Evolutionary conservation across 805 yeast genomes (phyloP), one percentile per base, ranked within the genome.

Genomic region (Ogataea neopini): DNA sequence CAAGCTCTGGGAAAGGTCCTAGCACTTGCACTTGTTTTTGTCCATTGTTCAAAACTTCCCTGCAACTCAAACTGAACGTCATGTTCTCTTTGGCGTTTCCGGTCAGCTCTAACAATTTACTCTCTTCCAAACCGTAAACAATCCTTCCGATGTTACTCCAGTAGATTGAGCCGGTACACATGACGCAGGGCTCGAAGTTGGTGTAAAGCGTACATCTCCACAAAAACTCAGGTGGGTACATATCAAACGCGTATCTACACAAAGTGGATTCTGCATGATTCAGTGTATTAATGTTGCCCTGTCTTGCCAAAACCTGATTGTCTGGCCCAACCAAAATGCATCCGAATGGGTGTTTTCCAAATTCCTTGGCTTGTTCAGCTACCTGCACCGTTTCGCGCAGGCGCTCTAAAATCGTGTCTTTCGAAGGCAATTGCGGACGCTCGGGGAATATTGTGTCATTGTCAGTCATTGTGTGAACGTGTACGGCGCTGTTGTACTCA

Each of bases 191-290:
- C 50, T 63, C 68, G 40, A 63, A 62, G 38, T 55, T 63, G 7
- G 68, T 60, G 40, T 60, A 62, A 14, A 63, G 48, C 3, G 66
- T 59, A 44, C 68, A 63, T 32, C 48, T 26, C 66, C 66, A 63
- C 1, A 63, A 50, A 39, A 36, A 59, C 2, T 51, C 62, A 6
- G 59, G 58, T 7, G 59, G 25, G 32, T 43, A 57, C 39, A 40
- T 43, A 10, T 44, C 54, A 42, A 51, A 59, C 8, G 64, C 63
- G 4, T 41, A 23, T 25, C 60, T 42, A 28, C 64, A 59, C 7
- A 62, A 43, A 10, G 63, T 59, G 17, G 54, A 35, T 43, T 63
- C 66, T 2, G 68, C 68, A 44, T 63, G 68, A 38, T 63, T 63
- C 19, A 62, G 43, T 1, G 66, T 62, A 47, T 62, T 56, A 19